Percentiles rank a stretch among this genome's conserved stretches.
Evolutionary conservation across 2,329 filamentous ascomycete species (phyloP).

Genomic region (Beauveria rudraprayagi): DNA sequence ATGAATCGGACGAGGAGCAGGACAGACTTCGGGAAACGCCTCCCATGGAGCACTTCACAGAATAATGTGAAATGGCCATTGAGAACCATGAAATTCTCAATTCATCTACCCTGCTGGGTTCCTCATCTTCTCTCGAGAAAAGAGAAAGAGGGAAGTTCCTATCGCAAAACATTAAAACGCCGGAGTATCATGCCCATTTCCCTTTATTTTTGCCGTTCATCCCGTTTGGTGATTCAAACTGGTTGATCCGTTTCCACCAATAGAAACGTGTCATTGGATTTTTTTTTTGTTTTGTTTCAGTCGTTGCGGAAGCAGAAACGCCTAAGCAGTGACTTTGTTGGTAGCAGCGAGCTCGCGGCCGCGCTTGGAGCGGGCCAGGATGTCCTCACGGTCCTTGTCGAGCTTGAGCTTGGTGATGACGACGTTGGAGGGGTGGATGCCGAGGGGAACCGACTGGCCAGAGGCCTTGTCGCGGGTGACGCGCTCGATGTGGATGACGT

Average conservation of each 20-base stretch:
- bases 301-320: constrained; percentile 7
- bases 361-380: constrained; percentile 75
- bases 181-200: constrained; percentile 31
- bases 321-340: constrained; percentile 55
- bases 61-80: constrained; percentile 64
- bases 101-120: constrained; percentile 28
- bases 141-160: background rate
- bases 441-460: constrained; percentile 90
- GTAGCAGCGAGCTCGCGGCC: constrained; percentile 71
- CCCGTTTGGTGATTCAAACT: constrained; percentile 14
- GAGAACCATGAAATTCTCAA: constrained; percentile 42
- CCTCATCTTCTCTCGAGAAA: background rate
- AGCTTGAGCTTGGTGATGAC: constrained; percentile 99
- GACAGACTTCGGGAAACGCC: constrained; percentile 59
- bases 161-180: constrained; percentile 20
- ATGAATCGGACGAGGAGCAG: constrained; percentile 15
- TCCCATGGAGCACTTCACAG: constrained; percentile 70
- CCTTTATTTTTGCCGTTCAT: constrained; percentile 15
- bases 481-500: constrained; percentile 93
- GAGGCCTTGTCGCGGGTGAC: constrained; percentile 95
- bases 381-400: constrained; percentile 87
- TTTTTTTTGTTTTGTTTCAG: constrained; percentile 16
- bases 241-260: constrained; percentile 14
- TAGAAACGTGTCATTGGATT: constrained; percentile 11
- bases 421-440: constrained; percentile 93